Evolutionary conservation across 768 basidiomycete genomes (phyloP).

Genomic region (Arthromyces matolae): DNA sequence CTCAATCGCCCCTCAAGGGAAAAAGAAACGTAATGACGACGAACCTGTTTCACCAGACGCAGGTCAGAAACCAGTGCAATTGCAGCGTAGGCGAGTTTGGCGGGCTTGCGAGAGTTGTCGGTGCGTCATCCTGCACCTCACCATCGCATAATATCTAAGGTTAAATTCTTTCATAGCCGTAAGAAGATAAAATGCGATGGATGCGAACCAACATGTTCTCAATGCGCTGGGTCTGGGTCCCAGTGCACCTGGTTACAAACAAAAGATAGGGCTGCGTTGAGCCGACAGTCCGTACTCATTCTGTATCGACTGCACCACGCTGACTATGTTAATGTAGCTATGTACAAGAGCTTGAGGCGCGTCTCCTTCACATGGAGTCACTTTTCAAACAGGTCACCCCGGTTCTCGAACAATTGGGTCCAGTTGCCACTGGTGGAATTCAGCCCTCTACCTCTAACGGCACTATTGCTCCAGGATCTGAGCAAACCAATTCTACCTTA

Average conservation of each 20-base stretch:
- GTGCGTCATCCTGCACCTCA: conserved; percentile 37
- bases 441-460: conserved; percentile 30
- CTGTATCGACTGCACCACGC: conserved; percentile 12
- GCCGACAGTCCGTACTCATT: conserved; percentile 68
- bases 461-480: conserved; percentile 30
- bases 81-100: conserved; percentile 82
- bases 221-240: conserved; percentile 69
- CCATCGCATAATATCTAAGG: conserved; percentile 16
- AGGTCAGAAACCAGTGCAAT: conserved; percentile 67
- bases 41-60: conserved; percentile 55
- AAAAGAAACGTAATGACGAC: conserved; percentile 73
- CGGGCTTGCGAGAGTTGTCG: conserved; percentile 88
- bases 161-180: conserved; percentile 43
- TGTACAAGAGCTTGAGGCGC: conserved; percentile 87
- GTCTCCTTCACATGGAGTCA: conserved; percentile 83
- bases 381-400: conserved; percentile 82
- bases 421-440: conserved; percentile 41
- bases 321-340: conserved; percentile 47
- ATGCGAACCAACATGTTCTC: conserved; percentile 80
- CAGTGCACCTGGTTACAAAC: conserved; percentile 90
- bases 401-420: conserved; percentile 68
- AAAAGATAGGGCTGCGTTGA: conserved; percentile 85
- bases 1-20: conserved; percentile 51
- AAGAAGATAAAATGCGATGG: conserved; percentile 96
- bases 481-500: conserved; percentile 33